Evolutionary conservation across 2,329 filamentous ascomycete species (phyloP), one percentile per base, ranked within the genome.

Genomic region (Nemania sp.): DNA sequence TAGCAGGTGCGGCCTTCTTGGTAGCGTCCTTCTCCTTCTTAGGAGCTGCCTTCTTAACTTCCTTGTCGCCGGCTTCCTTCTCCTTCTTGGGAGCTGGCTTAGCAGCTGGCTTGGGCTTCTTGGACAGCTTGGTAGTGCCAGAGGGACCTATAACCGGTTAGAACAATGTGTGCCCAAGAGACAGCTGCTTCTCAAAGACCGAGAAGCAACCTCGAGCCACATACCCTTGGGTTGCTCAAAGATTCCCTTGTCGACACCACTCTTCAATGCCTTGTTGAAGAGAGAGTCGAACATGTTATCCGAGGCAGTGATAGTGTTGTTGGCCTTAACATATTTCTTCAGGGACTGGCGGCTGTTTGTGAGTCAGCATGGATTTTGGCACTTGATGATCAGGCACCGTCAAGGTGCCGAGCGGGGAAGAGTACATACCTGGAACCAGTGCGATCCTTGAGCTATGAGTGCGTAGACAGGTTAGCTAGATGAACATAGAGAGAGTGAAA

Each of bases 151-250:
- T 2, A 13, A 48, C 20, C 17, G n/a, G 64, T 75, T 51, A 74
- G 61, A 47, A 65, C 10, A 17, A 55, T 18, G 39, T 32, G 46
- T 37, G 7, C 17, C 20, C 13, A 10, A n/a, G 29, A 37, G 5
- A 15, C 15, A 1, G 3, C 5, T 13, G 35, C 15, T 45, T n/a
- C 11, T 10, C 1, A 20, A 32, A 25, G 13, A 29, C 13, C 6
- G 35, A 53, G 35, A 39, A 5, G 35, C 35, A 39, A 35, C n/a
- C 12, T 5, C 17, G 35, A 12, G 17, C n/a, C 21, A 67, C 62
- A 47, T 84, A 92, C 92, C 92, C 87, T 97, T 97, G 73, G 92
- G 93, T 77, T 94, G 92, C 73, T 88, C 84, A 75, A 97, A 97
- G 71, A 90, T 84, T 65, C 90, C 91, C 83, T 90, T 92, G 73